Evolutionary conservation across 805 yeast genomes (phyloP).

Genomic region (Diddensiella transvaalensis): DNA sequence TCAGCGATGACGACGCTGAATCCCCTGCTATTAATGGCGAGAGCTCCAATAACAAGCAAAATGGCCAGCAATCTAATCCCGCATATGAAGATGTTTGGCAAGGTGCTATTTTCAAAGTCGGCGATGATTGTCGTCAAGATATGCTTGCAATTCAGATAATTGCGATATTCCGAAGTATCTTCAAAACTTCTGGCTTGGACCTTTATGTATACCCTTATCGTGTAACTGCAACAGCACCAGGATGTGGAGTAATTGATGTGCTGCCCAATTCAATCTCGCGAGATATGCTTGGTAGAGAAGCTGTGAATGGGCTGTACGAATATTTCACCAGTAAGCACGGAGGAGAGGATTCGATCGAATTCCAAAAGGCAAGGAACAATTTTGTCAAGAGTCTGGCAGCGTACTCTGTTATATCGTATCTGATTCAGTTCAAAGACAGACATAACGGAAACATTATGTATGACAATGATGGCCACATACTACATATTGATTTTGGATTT

Average conservation of each 20-base stretch:
- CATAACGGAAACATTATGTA: constrained; percentile 98
- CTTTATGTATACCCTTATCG: constrained; percentile 88
- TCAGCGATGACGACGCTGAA: constrained; percentile 25
- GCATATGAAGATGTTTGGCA: constrained; percentile 68
- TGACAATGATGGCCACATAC: constrained; percentile 89
- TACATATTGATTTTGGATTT: constrained; percentile 97
- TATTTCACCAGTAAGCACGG: constrained; percentile 91
- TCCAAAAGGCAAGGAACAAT: constrained; percentile 87
- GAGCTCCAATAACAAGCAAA: constrained; percentile 23
- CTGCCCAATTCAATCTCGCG: constrained; percentile 92
- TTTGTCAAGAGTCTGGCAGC: constrained; percentile 91
- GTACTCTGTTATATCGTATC: constrained; percentile 84
- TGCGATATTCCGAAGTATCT: constrained; percentile 85
- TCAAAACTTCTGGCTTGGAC: constrained; percentile 85
- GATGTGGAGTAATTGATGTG: constrained; percentile 98
- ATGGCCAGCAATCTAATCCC: constrained; percentile 10
- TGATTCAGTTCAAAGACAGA: constrained; percentile 90
- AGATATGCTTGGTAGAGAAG: constrained; percentile 98
- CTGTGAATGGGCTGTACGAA: constrained; percentile 93
- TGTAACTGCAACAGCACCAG: constrained; percentile 98
- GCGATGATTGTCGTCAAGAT: constrained; percentile 98
- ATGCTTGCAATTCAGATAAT: constrained; percentile 89
- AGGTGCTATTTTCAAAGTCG: constrained; percentile 96
- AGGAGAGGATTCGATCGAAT: constrained; percentile 84
- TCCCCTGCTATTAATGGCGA: constrained; percentile 27